Evolutionary conservation across 495 filamentous ascomycete species (phyloP), one percentile per base, ranked within the genome.

Genomic region (Aspergillus bertholletiae): DNA sequence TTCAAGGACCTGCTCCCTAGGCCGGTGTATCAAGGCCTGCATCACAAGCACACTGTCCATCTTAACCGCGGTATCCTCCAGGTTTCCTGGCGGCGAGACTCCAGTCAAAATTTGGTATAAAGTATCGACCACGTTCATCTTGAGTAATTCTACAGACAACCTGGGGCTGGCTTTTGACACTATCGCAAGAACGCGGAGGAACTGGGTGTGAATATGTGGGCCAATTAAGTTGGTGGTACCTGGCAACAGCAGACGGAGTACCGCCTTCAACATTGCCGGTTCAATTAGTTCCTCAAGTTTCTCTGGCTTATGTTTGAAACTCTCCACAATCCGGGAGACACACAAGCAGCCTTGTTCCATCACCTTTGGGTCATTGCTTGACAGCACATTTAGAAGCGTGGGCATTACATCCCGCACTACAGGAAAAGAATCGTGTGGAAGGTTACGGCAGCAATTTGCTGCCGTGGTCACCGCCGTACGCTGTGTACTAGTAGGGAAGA

Each of bases 11-110:
- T 97, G 95, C 63, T 99, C 94, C 41, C 91, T 84, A n/a, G 94
- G 94, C 30, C 92, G 84, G 64, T 97, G 95, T 50, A 99, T 96
- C 61, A 99, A 73, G 27, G 94, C 92, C 66, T 99, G 94, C 95
- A 99, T 97, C 69, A 97, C 92, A 46, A 99, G 84, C 24, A 97
- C 93, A 65, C 89, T 96, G 72, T 97, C 93, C 64, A 97, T 91
- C 71, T 94, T 96, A 39, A 83, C 73, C n/a, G 89, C 88, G 27
- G 89, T 80, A 65, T 93, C 88, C 17, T 95, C 89, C 5, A 79
- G 80, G 39, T 88, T 88, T 59, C 76, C 82, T 21, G 94, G 94
- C 7, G 94, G 89, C 0, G 94, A 99, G 1, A 99, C 89, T 30
- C 95, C 94, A 1, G 95, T 99, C 55, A 99, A 72, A 34, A 97